These are phyloP conservation scores for Orbilia oligospora DNA, from an alignment of 2,329 filamentous ascomycete species.

Conservation along the genomic window DNA sequence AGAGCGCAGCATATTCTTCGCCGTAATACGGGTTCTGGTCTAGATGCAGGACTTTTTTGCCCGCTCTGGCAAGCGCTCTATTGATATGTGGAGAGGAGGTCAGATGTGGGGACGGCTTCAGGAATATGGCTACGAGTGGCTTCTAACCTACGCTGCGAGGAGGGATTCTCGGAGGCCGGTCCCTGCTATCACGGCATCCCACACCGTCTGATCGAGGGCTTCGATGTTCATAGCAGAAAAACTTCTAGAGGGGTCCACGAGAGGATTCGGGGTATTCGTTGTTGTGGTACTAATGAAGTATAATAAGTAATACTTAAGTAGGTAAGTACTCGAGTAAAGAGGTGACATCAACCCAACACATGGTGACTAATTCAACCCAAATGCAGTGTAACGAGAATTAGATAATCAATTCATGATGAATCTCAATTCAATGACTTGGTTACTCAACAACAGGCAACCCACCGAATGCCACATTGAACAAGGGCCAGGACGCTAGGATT, in stretches of 20 bases:
- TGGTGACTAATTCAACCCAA: not conserved
- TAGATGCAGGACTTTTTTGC: conserved; percentile 63
- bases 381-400: conserved; percentile 1
- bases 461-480: not conserved
- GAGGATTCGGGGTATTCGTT: not conserved
- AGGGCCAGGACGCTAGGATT: not conserved
- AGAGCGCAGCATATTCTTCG: conserved; percentile 61
- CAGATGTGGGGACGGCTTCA: conserved; percentile 4
- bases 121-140: not conserved
- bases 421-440: not conserved
- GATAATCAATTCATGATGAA: not conserved
- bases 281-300: not conserved
- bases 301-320: not conserved
- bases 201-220: conserved; percentile 70
- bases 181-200: conserved; percentile 72
- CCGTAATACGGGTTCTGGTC: conserved; percentile 63
- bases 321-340: too few species aligned
- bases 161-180: conserved; percentile 72
- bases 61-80: conserved; percentile 63
- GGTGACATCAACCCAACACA: conserved; percentile 24
- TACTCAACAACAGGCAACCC: conserved; percentile 6
- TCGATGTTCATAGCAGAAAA: conserved; percentile 67
- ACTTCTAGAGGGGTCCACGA: not conserved
- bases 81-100: conserved; percentile 9
- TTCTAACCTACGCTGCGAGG: conserved; percentile 70